A percentile compares a stretch with the other conserved stretches of the same genome.
Conservation (phyloP, 108 stramenopile genomes). For the Asterionellopsis glacialis region DNA sequence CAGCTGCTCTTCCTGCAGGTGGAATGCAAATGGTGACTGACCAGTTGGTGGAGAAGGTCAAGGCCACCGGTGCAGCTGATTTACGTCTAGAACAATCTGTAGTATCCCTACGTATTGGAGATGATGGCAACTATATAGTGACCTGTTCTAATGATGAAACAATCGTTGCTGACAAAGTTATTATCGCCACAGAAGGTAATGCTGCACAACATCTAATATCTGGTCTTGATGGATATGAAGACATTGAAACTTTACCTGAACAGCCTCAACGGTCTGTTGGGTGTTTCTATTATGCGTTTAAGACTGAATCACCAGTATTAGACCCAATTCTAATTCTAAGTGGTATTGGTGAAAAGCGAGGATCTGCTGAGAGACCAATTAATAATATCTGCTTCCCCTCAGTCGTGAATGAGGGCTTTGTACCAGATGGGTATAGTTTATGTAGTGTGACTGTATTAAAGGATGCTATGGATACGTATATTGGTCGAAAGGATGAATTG, state of each 20-base stretch:
- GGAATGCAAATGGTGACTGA: conserved; percentile 72
- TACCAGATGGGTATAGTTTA: conserved; percentile 60
- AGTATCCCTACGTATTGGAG: conserved; percentile 28
- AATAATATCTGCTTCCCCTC: conserved; percentile 89
- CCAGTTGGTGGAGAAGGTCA: conserved; percentile 55
- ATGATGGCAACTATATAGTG: conserved; percentile 17
- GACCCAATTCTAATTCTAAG: conserved; percentile 84
- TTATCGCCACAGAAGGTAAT: conserved; percentile 73
- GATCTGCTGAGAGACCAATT: conserved; percentile 47
- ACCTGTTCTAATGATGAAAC: conserved; percentile 16
- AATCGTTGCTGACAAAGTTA: conserved; percentile 40
- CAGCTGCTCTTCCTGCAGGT: conserved; percentile 58
- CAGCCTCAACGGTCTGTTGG: conserved; percentile 70
- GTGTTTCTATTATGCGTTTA: conserved; percentile 74
- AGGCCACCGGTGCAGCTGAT: conserved; percentile 15
- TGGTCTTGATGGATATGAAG: conserved; percentile 37
- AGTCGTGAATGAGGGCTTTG: conserved; percentile 62
- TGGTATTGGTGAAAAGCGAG: conserved; percentile 34
- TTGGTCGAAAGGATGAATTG: conserved; percentile 39
- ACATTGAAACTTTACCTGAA: conserved; percentile 21
- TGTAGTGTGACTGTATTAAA: conserved; percentile 72
- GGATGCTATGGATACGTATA: conserved; percentile 47
- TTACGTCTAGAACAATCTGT: no score
- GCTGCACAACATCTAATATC: conserved; percentile 49
- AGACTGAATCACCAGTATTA: conserved; percentile 51